Percentiles rank a stretch among this genome's conserved stretches.
These are phyloP conservation scores for Cryphonectria nitschkei DNA, from an alignment of 2,329 filamentous ascomycete genomes.

Conservation along the genomic window DNA sequence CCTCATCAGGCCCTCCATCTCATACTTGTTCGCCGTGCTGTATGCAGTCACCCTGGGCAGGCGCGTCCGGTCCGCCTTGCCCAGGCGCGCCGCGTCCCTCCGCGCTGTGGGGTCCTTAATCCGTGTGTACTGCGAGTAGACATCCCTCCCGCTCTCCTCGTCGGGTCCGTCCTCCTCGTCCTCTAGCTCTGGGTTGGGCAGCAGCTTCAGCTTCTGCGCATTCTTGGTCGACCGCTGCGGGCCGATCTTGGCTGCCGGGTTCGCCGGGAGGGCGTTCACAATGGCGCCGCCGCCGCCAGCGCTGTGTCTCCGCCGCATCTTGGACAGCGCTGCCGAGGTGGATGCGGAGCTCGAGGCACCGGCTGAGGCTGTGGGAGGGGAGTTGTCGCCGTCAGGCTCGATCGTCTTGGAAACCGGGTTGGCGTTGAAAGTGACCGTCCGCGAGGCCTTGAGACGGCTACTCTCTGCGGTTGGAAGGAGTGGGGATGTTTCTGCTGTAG, in stretches of 20 bases:
- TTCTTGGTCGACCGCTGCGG: conserved; percentile 95
- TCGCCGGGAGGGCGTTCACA: conserved; percentile 45
- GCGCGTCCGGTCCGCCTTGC: conserved; percentile 87
- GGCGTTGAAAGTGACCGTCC: conserved; percentile 79
- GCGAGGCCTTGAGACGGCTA: conserved; percentile 49
- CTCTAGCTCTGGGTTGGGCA: conserved; percentile 85
- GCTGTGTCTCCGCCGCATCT: conserved; percentile 83
- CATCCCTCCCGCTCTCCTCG: conserved; percentile 90
- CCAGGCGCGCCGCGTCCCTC: conserved; percentile 86
- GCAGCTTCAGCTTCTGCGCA: conserved; percentile 94
- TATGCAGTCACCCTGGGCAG: conserved; percentile 94
- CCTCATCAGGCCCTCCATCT: conserved; percentile 85
- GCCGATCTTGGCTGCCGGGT: conserved; percentile 72
- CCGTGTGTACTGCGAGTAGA: conserved; percentile 95
- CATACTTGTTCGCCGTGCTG: conserved; percentile 90
- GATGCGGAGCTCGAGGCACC: conserved; percentile 37
- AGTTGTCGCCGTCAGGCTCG: conserved; percentile 49
- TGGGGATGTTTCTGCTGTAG: conserved; percentile 32
- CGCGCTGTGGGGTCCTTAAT: conserved; percentile 96
- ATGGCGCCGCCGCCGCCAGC: conserved; percentile 73
- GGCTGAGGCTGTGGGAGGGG: conserved; percentile 33
- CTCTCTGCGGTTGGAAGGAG: conserved; percentile 34
- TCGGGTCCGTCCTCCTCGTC: conserved; percentile 77
- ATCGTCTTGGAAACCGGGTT: conserved; percentile 67
- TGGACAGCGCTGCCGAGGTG: conserved; percentile 75